phyloP scores from a whole-genome alignment of 495 filamentous ascomycete species.

The Parathielavia appendiculata region DNA sequence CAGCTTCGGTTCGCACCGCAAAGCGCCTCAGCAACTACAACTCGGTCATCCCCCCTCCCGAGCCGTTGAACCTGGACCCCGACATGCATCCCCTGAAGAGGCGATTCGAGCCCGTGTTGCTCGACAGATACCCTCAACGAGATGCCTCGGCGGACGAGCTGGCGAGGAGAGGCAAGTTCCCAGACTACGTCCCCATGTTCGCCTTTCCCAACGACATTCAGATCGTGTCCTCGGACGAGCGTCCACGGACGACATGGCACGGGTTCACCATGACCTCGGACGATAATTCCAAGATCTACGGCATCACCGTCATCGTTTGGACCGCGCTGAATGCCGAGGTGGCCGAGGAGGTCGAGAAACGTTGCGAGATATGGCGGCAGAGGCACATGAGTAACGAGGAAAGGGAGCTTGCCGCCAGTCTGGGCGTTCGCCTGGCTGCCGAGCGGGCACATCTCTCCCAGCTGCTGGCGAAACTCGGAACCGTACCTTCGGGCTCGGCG shows the following conservation, averaged over 20 bases:
- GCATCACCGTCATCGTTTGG: slow-evolving; percentile 89
- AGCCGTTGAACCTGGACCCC: slow-evolving; percentile 82
- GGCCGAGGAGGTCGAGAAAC: slow-evolving; percentile 81
- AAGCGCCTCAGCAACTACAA: slow-evolving; percentile 95
- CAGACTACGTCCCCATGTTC: slow-evolving; percentile 98
- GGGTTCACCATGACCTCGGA: slow-evolving; percentile 96
- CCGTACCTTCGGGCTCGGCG: slow-evolving; percentile 69
- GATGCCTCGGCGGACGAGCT: slow-evolving; percentile 70
- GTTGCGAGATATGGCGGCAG: slow-evolving; percentile 90
- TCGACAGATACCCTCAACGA: slow-evolving; percentile 88
- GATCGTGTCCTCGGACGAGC: slow-evolving; percentile 90
- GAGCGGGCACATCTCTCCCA: slow-evolving; percentile 88
- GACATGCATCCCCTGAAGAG: slow-evolving; percentile 94
- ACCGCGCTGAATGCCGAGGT: slow-evolving; percentile 75
- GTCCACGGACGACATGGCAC: slow-evolving; percentile 93
- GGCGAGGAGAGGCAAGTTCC: slow-evolving; percentile 78
- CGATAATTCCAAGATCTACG: slow-evolving; percentile 87
- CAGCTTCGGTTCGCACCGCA: slow-evolving; percentile 85
- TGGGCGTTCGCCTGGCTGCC: slow-evolving; percentile 82
- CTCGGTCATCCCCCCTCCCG: slow-evolving; percentile 89
- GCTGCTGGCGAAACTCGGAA: slow-evolving; percentile 75
- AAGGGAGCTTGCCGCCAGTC: slow-evolving; percentile 83
- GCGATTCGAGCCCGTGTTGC: slow-evolving; percentile 86
- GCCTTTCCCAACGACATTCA: slow-evolving; percentile 97
- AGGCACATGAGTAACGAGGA: slow-evolving; percentile 96